Conservation (phyloP, 2,329 filamentous ascomycete genomes). For the Fusarium vanettenii region DNA sequence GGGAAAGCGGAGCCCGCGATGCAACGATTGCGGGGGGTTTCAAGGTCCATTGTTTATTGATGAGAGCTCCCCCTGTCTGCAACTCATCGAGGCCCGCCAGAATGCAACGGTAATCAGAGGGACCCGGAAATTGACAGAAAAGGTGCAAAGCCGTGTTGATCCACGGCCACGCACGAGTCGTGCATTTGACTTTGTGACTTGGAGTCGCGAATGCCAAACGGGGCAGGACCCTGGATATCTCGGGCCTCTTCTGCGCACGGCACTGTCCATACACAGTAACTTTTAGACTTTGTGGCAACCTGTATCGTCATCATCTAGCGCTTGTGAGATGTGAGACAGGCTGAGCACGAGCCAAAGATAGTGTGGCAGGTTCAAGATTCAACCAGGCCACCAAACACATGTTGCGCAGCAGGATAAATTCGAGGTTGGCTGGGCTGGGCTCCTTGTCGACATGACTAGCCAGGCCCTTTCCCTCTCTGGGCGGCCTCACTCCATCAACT, state of each 20-base stretch:
- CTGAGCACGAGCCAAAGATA: slow-evolving; percentile 13
- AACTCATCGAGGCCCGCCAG: slow-evolving; percentile 33
- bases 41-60: slow-evolving; percentile 17
- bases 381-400: slow-evolving; percentile 5
- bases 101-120: slow-evolving; percentile 41
- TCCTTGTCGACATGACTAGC: slow-evolving; percentile 14
- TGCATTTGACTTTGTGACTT: slow-evolving; percentile 11
- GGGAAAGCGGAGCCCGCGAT: slow-evolving; percentile 32
- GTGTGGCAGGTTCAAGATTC: slow-evolving; percentile 22
- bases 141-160: slow-evolving; percentile 1
- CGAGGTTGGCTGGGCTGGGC: slow-evolving; percentile 11
- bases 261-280: slow-evolving; percentile 18
- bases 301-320: slow-evolving; percentile 21
- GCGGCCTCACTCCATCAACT: slow-evolving; percentile 19
- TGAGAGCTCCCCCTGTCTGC: slow-evolving; percentile 28
- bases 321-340: slow-evolving; percentile 12
- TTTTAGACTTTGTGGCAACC: slow-evolving; percentile 35
- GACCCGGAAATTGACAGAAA: slow-evolving; percentile 28
- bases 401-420: slow-evolving; percentile 11
- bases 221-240: slow-evolving; percentile 38
- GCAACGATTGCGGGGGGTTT: slow-evolving; percentile 28
- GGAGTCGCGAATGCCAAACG: slow-evolving; percentile 26
- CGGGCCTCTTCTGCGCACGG: slow-evolving; percentile 15
- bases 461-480: slow-evolving; percentile 24
- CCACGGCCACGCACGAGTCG: slow-evolving; percentile 27